Base-by-base conservation (phyloP, 164 flowering plant species). In the Platanus orientalis region DNA sequence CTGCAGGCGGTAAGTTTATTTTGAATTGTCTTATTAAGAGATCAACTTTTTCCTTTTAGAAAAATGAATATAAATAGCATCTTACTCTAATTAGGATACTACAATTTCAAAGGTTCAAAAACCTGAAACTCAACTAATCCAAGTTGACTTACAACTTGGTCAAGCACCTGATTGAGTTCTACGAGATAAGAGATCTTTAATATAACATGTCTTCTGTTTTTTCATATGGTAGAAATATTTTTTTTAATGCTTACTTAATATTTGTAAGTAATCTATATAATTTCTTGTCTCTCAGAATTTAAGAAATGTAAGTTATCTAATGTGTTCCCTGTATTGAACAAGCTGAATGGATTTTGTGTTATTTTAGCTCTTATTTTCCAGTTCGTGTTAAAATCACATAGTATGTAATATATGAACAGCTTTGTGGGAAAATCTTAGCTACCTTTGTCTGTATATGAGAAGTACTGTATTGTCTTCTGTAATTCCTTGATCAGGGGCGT, bases 1-100 rank as follows among this genome's bases (percentile, higher is more conserved):
- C 59, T 78, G 73, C 88, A 82, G 61, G 75, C 77, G 77, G 93
- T 82, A 60, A 64, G 60, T 28, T 34, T 10, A 52, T 24, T 39
- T 36, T 24, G 24, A 16, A 25, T 19, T 36, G 2, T n/a, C 6
- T 36, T 20, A 62, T 36, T 32, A 2, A 12, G 11, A 6, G 23
- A 14, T 7, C 24, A 14, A 25, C 17, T 7, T 6, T 60, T n/a
- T 30, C 28, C 40, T 26, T 12, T 23, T 45, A 42, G 9, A 32
- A 9, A 9, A 14, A 36, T 36, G 42, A 36, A 36, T n/a, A 36
- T 36, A 36, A 45, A 45, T 45, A 45, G 2, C 49, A 45, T 2
- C 10, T 7, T 36, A 36, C 42, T 36, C 12, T 36, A 36, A 14
- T 14, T n/a, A n/a, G n/a, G n/a, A n/a, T n/a, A n/a, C n/a, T n/a